Evolutionary conservation across 352 stramenopile genomes (phyloP).

Genomic region (Globisporangium spiculum): DNA sequence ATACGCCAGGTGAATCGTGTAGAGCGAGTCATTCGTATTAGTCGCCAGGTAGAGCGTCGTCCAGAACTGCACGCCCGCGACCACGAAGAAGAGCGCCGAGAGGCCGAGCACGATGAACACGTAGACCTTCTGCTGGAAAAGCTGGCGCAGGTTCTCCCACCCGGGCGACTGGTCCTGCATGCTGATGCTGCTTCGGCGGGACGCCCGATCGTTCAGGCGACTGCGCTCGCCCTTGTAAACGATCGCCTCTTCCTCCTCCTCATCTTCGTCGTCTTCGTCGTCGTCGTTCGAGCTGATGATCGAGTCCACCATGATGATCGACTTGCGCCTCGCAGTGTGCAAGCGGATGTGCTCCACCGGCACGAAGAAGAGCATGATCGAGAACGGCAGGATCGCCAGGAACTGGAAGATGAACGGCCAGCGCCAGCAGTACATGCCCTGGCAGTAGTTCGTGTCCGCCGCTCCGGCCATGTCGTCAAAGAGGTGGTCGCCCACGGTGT

Average conservation of each 20-base stretch:
- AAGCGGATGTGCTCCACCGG: constrained; percentile 65
- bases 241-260: constrained; percentile 21
- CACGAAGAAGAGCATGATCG: constrained; percentile 78
- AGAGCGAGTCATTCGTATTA: constrained; percentile 74
- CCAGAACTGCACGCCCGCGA: constrained; percentile 82
- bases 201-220: constrained; percentile 18
- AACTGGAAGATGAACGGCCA: constrained; percentile 86
- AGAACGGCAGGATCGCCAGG: constrained; percentile 65
- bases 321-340: constrained; percentile 45
- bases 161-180: constrained; percentile 30
- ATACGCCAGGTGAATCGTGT: constrained; percentile 74
- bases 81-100: constrained; percentile 82
- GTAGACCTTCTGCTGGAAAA: constrained; percentile 65
- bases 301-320: constrained; percentile 63
- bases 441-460: constrained; percentile 41
- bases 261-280: constrained; percentile 31
- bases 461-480: constrained; percentile 34
- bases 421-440: constrained; percentile 83
- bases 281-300: constrained; percentile 40
- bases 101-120: constrained; percentile 78
- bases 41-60: constrained; percentile 82
- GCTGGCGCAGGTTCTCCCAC: constrained; percentile 45
- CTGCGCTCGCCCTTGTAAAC: constrained; percentile 30
- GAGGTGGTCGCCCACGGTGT: constrained; percentile 26
- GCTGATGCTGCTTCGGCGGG: constrained; percentile 17